Conservation (phyloP, 768 basidiomycete genomes). For the Mycena rosella region DNA sequence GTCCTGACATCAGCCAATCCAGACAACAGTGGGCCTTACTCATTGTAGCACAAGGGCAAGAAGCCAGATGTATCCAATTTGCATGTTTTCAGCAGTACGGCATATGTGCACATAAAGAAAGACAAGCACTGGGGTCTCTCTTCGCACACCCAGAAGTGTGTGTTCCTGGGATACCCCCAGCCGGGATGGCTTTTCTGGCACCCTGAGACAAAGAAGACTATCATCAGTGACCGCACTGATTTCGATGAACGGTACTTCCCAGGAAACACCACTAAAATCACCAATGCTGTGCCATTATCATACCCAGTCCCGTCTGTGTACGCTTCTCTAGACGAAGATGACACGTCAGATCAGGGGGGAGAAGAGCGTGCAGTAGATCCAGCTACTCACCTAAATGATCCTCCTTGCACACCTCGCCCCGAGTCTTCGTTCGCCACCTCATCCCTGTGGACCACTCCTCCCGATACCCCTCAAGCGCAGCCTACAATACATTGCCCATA, state of each 20-base stretch:
- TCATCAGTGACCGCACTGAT: conserved; percentile 38
- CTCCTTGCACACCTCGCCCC: neutral
- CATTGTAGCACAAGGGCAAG: conserved; percentile 28
- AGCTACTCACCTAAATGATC: neutral
- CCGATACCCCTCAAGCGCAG: neutral
- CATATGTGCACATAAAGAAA: conserved; percentile 53
- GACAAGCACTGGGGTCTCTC: no score
- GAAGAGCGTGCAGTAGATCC: neutral
- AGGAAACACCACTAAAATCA: conserved; percentile 27
- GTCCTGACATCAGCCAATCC: conserved; percentile 32
- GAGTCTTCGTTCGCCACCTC: neutral
- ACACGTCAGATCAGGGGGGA: conserved; percentile 13
- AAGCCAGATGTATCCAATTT: conserved; percentile 46
- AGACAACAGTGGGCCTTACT: conserved; percentile 33
- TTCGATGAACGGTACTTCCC: conserved; percentile 50
- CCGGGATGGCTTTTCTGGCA: conserved; percentile 53
- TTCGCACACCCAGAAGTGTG: no score
- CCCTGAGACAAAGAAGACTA: conserved; percentile 27
- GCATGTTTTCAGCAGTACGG: conserved; percentile 52
- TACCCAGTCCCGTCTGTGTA: neutral
- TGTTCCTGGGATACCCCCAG: conserved; percentile 50
- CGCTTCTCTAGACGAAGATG: neutral
- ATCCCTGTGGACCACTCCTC: neutral
- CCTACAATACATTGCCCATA: neutral
- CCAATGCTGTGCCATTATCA: neutral